These are phyloP conservation scores for Paxillus involutus DNA, from an alignment of 768 basidiomycete species.

Conservation along the genomic window DNA sequence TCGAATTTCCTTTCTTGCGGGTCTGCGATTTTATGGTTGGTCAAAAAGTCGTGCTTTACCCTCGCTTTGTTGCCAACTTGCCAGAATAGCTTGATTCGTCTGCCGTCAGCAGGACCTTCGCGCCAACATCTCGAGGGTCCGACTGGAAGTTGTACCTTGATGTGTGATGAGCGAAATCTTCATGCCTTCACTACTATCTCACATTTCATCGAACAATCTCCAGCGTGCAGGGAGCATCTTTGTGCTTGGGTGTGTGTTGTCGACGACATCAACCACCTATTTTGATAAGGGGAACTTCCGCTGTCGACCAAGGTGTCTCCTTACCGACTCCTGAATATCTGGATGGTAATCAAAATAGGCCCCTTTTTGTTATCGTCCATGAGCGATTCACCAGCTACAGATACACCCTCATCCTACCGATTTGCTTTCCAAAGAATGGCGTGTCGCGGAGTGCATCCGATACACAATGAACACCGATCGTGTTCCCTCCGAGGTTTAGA, in stretches of 20 bases:
- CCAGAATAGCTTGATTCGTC: constrained; percentile 65
- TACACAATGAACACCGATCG: constrained; percentile 67
- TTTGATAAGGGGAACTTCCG: not conserved
- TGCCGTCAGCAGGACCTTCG: constrained; percentile 60
- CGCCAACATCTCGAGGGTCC: constrained; percentile 65
- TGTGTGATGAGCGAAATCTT: constrained; percentile 12
- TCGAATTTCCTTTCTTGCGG: constrained; percentile 43
- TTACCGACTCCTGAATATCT: constrained; percentile 60
- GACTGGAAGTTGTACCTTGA: constrained; percentile 70
- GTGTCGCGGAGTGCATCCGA: constrained; percentile 59
- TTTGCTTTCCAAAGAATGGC: constrained; percentile 54
- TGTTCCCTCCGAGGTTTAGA: constrained; percentile 68
- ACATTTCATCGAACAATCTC: constrained; percentile 63
- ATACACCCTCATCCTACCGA: constrained; percentile 40
- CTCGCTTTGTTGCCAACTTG: constrained; percentile 27
- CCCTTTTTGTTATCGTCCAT: constrained; percentile 32
- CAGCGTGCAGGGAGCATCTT: constrained; percentile 50
- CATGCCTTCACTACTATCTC: constrained; percentile 14
- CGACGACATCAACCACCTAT: constrained; percentile 60
- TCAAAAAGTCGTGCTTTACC: not conserved
- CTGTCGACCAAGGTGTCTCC: constrained; percentile 14
- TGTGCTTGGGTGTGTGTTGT: constrained; percentile 61
- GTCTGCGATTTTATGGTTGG: constrained; percentile 14
- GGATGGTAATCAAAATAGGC: constrained; percentile 76
- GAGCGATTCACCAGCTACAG: not conserved